These are phyloP conservation scores for Eleusine indica DNA, from an alignment of 176 grass and related monocot species.

Conservation along the genomic window DNA sequence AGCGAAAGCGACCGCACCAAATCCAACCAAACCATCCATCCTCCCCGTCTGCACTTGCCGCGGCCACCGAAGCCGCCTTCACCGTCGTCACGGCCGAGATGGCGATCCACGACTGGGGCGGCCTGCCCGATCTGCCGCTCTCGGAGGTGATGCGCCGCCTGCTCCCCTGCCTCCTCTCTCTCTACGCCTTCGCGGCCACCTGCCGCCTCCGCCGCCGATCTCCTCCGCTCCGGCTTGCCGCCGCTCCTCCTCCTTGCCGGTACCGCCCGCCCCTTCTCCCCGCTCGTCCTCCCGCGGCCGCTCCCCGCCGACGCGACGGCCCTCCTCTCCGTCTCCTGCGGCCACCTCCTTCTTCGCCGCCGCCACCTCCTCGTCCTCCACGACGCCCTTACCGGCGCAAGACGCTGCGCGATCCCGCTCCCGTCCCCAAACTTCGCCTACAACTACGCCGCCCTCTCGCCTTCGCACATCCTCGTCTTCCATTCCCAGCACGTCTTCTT, in stretches of 20 bases:
- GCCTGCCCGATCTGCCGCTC: conserved; percentile 41
- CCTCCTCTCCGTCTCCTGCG: conserved; percentile 34
- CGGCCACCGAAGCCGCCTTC: neutral
- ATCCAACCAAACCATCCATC: neutral
- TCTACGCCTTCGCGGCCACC: conserved; percentile 41
- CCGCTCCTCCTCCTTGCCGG: neutral
- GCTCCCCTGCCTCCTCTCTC: conserved; percentile 43
- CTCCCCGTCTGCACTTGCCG: too few species aligned
- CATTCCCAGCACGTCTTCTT: conserved; percentile 52
- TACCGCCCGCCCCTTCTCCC: neutral
- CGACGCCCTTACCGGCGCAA: conserved; percentile 34
- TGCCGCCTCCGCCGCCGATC: conserved; percentile 32
- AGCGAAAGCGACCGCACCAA: too few species aligned
- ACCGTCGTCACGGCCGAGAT: neutral
- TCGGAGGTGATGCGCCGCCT: conserved; percentile 44
- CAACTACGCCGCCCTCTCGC: conserved; percentile 40
- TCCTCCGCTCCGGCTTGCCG: conserved; percentile 24
- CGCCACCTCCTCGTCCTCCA: conserved; percentile 12
- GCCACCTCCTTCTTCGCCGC: conserved; percentile 31
- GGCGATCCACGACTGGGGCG: conserved; percentile 36
- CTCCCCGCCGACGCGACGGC: neutral
- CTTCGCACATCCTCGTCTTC: conserved; percentile 51
- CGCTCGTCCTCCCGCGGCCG: conserved; percentile 13
- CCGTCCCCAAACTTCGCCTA: conserved; percentile 42
- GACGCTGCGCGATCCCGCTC: conserved; percentile 8